Conservation (phyloP, 2,329 filamentous ascomycete species). For the Ophiognomonia clavigignenti-juglandacearum region DNA sequence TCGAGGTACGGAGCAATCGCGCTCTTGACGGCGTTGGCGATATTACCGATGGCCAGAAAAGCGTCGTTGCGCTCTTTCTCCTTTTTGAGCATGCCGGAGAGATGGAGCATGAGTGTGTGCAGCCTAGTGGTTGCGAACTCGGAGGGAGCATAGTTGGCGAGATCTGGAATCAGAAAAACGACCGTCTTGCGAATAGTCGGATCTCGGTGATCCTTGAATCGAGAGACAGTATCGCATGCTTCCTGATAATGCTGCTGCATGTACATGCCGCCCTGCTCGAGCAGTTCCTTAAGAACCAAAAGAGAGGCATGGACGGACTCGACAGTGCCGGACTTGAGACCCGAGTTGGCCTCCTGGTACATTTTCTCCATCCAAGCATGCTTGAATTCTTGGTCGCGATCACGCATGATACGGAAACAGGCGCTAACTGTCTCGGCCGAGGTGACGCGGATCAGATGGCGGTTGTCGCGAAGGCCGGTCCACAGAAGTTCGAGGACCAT, state of each 20-base stretch:
- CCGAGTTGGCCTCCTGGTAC: slow-evolving; percentile 76
- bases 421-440: slow-evolving; percentile 91
- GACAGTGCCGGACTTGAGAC: slow-evolving; percentile 73
- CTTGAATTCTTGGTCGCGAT: slow-evolving; percentile 84
- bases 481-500: slow-evolving; percentile 94
- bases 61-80: slow-evolving; percentile 92
- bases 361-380: slow-evolving; percentile 86
- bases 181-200: slow-evolving; percentile 83
- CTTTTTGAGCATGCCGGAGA: slow-evolving; percentile 89
- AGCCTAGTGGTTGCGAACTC: slow-evolving; percentile 86
- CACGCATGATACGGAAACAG: slow-evolving; percentile 92
- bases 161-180: slow-evolving; percentile 83
- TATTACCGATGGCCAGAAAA: slow-evolving; percentile 92
- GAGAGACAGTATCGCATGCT: slow-evolving; percentile 86
- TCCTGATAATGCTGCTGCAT: slow-evolving; percentile 95
- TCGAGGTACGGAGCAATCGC: slow-evolving; percentile 94
- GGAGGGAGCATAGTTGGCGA: slow-evolving; percentile 86
- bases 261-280: slow-evolving; percentile 96
- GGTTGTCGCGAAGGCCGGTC: slow-evolving; percentile 85
- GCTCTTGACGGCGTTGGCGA: slow-evolving; percentile 93
- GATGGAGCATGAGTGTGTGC: slow-evolving; percentile 94
- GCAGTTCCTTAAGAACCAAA: slow-evolving; percentile 84
- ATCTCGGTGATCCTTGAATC: slow-evolving; percentile 90
- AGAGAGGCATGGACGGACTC: slow-evolving; percentile 94
- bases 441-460: slow-evolving; percentile 86